Evolutionary conservation across 2,329 filamentous ascomycete genomes (phyloP).

Genomic region (Blastomyces silverae): DNA sequence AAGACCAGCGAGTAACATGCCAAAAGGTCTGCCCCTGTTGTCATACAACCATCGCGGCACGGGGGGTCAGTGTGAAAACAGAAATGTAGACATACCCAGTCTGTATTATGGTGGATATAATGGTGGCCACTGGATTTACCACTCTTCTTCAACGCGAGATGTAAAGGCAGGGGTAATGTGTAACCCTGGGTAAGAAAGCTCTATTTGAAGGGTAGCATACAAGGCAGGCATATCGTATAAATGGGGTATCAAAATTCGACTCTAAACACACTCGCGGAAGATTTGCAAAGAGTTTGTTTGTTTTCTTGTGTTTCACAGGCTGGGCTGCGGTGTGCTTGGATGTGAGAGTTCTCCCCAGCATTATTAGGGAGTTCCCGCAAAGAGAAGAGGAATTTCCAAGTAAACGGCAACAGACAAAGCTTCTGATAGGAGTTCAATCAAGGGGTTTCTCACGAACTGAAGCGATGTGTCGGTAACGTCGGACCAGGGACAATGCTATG

Average conservation of each 20-base stretch:
- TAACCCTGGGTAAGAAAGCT: conserved; percentile 1
- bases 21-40: conserved; percentile 10
- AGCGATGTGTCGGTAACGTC: background rate
- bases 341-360: background rate
- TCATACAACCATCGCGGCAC: conserved; percentile 9
- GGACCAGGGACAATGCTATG: too few relatives aligned
- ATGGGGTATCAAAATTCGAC: background rate
- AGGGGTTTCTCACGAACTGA: background rate
- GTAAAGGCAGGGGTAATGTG: conserved; percentile 11
- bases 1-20: conserved; percentile 8
- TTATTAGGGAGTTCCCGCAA: conserved; percentile 1
- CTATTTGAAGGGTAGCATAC: background rate
- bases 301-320: background rate
- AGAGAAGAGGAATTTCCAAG: background rate
- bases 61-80: background rate
- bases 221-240: background rate
- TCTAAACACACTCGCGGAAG: background rate
- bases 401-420: background rate
- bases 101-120: conserved; percentile 4
- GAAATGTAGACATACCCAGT: background rate
- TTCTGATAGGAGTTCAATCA: background rate
- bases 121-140: background rate
- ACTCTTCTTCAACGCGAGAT: background rate
- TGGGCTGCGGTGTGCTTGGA: background rate
- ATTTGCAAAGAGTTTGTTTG: background rate